Evolutionary conservation across 2,329 filamentous ascomycete genomes (phyloP).

Genomic region (Exophiala oligosperma): DNA sequence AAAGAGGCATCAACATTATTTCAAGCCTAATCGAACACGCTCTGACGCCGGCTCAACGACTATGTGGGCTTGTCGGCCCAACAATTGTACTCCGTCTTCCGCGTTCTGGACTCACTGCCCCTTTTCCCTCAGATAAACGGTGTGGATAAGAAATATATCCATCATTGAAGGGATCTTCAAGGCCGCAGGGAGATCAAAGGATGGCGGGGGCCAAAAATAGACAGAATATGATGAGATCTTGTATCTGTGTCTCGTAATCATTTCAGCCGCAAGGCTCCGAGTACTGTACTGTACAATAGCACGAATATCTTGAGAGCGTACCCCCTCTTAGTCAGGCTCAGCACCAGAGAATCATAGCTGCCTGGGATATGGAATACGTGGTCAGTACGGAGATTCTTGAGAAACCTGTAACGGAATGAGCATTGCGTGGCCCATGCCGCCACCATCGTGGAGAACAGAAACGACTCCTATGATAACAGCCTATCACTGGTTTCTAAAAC

Average conservation of each 20-base stretch:
- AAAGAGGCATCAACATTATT: not conserved
- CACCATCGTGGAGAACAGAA: slow-evolving; percentile 15
- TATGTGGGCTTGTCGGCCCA: slow-evolving; percentile 1
- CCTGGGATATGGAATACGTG: slow-evolving; percentile 8
- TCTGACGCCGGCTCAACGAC: not conserved
- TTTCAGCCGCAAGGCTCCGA: not conserved
- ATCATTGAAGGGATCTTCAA: not conserved
- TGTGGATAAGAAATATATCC: not conserved
- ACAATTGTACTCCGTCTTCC: not conserved
- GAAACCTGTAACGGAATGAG: slow-evolving; percentile 1
- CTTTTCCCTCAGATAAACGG: not conserved
- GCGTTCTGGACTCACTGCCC: not conserved
- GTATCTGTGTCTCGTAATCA: not conserved
- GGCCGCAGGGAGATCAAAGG: not conserved
- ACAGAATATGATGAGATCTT: not conserved
- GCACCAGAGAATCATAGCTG: slow-evolving; percentile 15
- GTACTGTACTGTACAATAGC: too few species aligned
- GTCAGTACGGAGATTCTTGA: slow-evolving; percentile 1
- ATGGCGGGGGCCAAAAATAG: slow-evolving; percentile 5
- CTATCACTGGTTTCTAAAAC: not conserved
- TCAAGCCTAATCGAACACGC: not conserved
- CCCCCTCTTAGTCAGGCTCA: not conserved
- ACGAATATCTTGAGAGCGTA: not conserved
- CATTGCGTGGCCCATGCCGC: slow-evolving; percentile 28
- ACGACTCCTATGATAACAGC: not conserved